phyloP scores from a whole-genome alignment of 2,329 filamentous ascomycete genomes.

The Podosphaera leucotricha region DNA sequence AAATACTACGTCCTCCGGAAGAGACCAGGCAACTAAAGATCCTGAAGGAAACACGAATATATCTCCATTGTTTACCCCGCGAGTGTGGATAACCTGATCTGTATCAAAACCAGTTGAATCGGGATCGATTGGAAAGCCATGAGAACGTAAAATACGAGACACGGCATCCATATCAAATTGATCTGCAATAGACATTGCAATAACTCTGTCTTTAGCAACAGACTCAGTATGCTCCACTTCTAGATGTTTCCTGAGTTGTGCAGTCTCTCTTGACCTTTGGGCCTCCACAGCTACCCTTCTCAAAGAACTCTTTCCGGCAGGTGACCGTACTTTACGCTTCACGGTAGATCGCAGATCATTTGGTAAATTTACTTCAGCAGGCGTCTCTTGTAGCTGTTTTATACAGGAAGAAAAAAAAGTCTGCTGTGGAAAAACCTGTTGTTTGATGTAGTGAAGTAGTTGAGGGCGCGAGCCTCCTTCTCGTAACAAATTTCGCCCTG shows the following conservation, averaged over 20 bases:
- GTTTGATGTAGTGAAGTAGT: conserved; percentile 21
- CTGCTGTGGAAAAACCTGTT: conserved; percentile 21
- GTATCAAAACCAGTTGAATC: conserved; percentile 36
- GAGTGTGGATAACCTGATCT: conserved; percentile 38
- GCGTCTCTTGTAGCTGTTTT: conserved; percentile 20
- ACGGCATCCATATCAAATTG: conserved; percentile 40
- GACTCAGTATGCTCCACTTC: conserved; percentile 17
- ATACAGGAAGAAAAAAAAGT: conserved; percentile 44
- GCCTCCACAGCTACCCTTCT: conserved; percentile 72
- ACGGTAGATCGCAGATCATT: conserved; percentile 4
- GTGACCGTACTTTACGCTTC: conserved; percentile 24
- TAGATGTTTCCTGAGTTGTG: conserved; percentile 6
- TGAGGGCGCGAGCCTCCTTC: conserved; percentile 5
- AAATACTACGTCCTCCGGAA: conserved; percentile 50
- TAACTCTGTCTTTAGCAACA: conserved; percentile 19
- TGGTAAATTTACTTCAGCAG: conserved; percentile 1
- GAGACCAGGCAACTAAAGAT: conserved; percentile 77
- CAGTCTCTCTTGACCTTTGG: conserved; percentile 31
- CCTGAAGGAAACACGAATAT: conserved; percentile 92
- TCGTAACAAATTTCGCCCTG: conserved; percentile 5
- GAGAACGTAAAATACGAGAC: conserved; percentile 29
- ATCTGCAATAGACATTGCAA: conserved; percentile 37
- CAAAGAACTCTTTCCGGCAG: conserved; percentile 46
- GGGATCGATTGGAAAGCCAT: conserved; percentile 38
- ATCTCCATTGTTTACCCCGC: conserved; percentile 46